Conservation (phyloP, 805 yeast species). For the Candida oleophila region DNA sequence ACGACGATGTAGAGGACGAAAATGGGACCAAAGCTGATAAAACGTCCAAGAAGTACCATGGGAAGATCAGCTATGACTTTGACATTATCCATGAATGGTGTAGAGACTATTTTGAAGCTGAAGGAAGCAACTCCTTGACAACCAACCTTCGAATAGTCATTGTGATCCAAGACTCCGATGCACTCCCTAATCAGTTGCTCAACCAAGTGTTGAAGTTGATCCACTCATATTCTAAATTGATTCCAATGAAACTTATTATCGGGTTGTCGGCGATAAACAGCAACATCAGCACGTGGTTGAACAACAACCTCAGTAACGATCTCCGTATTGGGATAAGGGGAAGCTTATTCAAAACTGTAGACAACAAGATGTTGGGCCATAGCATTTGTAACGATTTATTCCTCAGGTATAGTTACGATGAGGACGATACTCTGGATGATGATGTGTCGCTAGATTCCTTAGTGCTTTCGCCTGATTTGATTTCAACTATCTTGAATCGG, state of each 20-base stretch:
- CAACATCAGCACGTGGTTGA: conserved; percentile 38
- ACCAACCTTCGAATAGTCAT: conserved; percentile 20
- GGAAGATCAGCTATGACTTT: conserved; percentile 34
- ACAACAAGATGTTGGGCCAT: conserved; percentile 31
- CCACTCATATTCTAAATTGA: conserved; percentile 20
- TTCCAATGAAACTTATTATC: conserved; percentile 35
- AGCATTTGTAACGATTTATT: conserved; percentile 33
- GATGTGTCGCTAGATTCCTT: conserved; percentile 8
- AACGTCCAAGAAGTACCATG: conserved; percentile 10
- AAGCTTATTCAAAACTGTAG: conserved; percentile 31
- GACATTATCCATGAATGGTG: conserved; percentile 36
- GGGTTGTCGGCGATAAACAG: conserved; percentile 28
- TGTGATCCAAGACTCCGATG: conserved; percentile 37
- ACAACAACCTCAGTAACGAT: conserved; percentile 29
- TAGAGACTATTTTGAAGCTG: conserved; percentile 10
- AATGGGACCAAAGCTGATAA: conserved; percentile 6
- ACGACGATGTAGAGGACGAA: conserved; percentile 12
- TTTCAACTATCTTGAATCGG: conserved; percentile 29
- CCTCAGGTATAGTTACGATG: conserved; percentile 22
- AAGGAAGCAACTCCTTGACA: conserved; percentile 1
- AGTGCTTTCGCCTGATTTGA: conserved; percentile 21
- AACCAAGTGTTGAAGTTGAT: conserved; percentile 35
- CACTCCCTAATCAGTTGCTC: conserved; percentile 31
- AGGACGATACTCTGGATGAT: conserved; percentile 4
- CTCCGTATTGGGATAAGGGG: conserved; percentile 26